Conservation (phyloP, 345 rosid species). For the Murraya paniculata region DNA sequence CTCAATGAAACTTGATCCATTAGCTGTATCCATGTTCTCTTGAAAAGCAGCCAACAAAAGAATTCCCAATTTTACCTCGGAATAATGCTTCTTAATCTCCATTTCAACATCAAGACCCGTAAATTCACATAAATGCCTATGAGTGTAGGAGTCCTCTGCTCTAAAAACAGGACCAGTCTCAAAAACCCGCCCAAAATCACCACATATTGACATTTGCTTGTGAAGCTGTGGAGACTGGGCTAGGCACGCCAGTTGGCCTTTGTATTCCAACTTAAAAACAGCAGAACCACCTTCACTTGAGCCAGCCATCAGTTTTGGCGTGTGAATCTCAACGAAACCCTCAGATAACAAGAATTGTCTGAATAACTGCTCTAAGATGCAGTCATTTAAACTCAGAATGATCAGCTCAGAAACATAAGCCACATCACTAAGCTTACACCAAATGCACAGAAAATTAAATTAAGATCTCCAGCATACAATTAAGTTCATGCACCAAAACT, state of each 20-base stretch:
- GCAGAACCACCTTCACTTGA: conserved; percentile 97
- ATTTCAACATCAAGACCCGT: conserved; percentile 87
- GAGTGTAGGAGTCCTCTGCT: conserved; percentile 91
- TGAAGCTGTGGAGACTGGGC: conserved; percentile 97
- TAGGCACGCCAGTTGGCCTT: conserved; percentile 81
- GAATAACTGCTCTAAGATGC: conserved; percentile 47
- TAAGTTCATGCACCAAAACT: not conserved
- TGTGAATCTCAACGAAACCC: conserved; percentile 74
- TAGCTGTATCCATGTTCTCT: not conserved
- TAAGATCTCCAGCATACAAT: not conserved
- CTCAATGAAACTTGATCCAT: not conserved
- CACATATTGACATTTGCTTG: conserved; percentile 88
- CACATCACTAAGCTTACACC: not conserved
- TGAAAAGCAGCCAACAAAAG: not conserved
- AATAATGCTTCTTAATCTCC: conserved; percentile 74
- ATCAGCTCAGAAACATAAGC: not conserved
- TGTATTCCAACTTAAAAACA: conserved; percentile 83
- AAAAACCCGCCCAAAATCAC: conserved; percentile 70
- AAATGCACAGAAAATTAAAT: not conserved
- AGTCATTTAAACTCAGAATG: not conserved
- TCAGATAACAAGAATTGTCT: conserved; percentile 54
- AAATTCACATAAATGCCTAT: conserved; percentile 85
- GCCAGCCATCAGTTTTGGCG: conserved; percentile 83
- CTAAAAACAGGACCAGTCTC: conserved; percentile 87
- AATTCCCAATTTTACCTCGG: conserved; percentile 47